These are phyloP conservation scores for Carallia pectinifolia DNA, from an alignment of 345 rosid genomes.

Conservation along the genomic window DNA sequence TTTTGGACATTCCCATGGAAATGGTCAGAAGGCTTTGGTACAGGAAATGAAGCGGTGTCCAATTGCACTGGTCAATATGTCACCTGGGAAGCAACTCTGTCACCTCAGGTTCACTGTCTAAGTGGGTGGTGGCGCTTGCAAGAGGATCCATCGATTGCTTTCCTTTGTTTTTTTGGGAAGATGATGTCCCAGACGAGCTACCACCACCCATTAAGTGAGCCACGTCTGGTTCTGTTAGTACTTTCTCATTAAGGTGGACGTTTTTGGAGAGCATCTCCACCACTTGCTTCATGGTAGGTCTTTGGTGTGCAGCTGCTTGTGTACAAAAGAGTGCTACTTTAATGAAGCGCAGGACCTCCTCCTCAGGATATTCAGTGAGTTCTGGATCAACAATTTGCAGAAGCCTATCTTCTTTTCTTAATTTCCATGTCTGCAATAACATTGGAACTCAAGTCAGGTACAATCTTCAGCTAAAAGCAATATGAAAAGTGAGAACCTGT, in stretches of 20 bases:
- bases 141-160: constrained; percentile 35
- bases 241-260: constrained; percentile 60
- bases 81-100: constrained; percentile 70
- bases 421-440: constrained; percentile 77
- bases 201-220: constrained; percentile 25
- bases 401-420: constrained; percentile 63
- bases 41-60: neutral
- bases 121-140: constrained; percentile 20
- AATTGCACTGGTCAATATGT: constrained; percentile 1
- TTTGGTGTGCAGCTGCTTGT: constrained; percentile 61
- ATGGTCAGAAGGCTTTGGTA: neutral
- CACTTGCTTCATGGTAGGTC: constrained; percentile 85
- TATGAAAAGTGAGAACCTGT: too few relatives aligned
- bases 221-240: constrained; percentile 66
- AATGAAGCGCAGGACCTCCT: constrained; percentile 60
- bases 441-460: constrained; percentile 11
- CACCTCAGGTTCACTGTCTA: constrained; percentile 21
- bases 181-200: constrained; percentile 42
- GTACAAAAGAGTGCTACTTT: constrained; percentile 84
- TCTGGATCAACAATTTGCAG: constrained; percentile 71
- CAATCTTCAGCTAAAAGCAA: neutral
- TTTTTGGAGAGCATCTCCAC: constrained; percentile 79
- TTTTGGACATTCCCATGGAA: neutral
- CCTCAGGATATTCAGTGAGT: constrained; percentile 51
- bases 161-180: constrained; percentile 48